Evolutionary conservation across 208 protist genomes (phyloP).

Genomic region (Novymonas esmeraldas): DNA sequence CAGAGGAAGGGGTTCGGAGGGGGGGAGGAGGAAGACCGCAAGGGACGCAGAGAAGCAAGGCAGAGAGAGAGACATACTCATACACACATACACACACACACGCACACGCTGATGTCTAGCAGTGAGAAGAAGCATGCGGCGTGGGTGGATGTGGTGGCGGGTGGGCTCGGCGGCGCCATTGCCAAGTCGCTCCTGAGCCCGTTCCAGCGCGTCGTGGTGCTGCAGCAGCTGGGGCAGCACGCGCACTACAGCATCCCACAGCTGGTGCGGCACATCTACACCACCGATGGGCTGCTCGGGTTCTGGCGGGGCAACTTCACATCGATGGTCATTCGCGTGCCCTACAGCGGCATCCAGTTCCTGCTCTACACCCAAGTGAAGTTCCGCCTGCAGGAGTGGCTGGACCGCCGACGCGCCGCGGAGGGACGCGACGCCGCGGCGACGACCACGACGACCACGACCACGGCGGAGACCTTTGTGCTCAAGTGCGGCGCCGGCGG

Average conservation of each 20-base stretch:
- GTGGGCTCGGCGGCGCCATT: slow-evolving; percentile 67
- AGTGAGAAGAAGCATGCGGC: slow-evolving; percentile 76
- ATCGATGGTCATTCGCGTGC: slow-evolving; percentile 88
- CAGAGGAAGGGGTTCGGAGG: too few species aligned
- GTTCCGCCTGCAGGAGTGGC: slow-evolving; percentile 78
- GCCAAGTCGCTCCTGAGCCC: slow-evolving; percentile 87
- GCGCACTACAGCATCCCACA: slow-evolving; percentile 41
- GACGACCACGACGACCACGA: slow-evolving; percentile 9
- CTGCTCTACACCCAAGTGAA: slow-evolving; percentile 81
- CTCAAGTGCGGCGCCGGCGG: slow-evolving; percentile 90
- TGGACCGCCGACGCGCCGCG: slow-evolving; percentile 24
- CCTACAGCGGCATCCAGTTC: slow-evolving; percentile 90
- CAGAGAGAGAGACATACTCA: too few species aligned
- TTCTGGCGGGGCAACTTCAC: slow-evolving; percentile 92
- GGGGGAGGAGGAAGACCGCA: too few species aligned
- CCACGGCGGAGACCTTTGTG: slow-evolving; percentile 73
- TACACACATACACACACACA: neutral
- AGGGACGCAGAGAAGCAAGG: too few species aligned
- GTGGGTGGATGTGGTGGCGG: slow-evolving; percentile 84
- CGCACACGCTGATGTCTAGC: slow-evolving; percentile 22
- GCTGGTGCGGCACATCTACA: slow-evolving; percentile 53
- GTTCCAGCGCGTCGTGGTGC: slow-evolving; percentile 86
- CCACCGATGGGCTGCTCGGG: slow-evolving; percentile 66
- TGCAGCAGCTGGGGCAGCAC: slow-evolving; percentile 85
- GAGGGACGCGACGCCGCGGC: neutral